phyloP scores from a whole-genome alignment of 2,329 filamentous ascomycete genomes.

The Penicillium oxalicum region DNA sequence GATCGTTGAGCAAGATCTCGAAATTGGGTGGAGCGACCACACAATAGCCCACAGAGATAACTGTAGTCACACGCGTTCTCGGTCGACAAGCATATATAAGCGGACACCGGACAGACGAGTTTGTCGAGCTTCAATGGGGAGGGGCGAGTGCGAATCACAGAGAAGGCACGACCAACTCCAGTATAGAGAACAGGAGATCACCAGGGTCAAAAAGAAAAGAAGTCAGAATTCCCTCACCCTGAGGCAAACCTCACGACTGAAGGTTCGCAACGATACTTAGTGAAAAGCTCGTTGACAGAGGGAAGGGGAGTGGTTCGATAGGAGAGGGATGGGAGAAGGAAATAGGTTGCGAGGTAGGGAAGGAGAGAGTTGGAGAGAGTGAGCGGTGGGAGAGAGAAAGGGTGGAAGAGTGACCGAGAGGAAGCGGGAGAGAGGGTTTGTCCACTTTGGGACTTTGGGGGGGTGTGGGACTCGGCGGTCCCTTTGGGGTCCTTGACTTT shows the following conservation, averaged over 20 bases:
- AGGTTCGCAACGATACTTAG: slow-evolving; percentile 45
- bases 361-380: slow-evolving; percentile 39
- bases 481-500: too few species aligned
- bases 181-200: neutral
- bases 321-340: slow-evolving; percentile 16
- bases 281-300: slow-evolving; percentile 45
- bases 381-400: slow-evolving; percentile 21
- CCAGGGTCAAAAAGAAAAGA: slow-evolving; percentile 5
- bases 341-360: slow-evolving; percentile 19
- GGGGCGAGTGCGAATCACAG: neutral
- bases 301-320: slow-evolving; percentile 10
- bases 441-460: too few species aligned
- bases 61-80: neutral
- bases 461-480: too few species aligned
- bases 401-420: neutral
- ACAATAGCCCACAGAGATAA: neutral
- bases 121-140: slow-evolving; percentile 2
- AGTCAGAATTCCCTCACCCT: slow-evolving; percentile 21
- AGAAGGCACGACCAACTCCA: neutral
- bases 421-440: neutral
- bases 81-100: too few species aligned
- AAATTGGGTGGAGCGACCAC: neutral
- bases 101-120: too few species aligned
- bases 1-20: neutral
- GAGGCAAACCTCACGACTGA: slow-evolving; percentile 21